Evolutionary conservation across 176 grass and related monocot genomes (phyloP).

Genomic region (Oryza punctata): DNA sequence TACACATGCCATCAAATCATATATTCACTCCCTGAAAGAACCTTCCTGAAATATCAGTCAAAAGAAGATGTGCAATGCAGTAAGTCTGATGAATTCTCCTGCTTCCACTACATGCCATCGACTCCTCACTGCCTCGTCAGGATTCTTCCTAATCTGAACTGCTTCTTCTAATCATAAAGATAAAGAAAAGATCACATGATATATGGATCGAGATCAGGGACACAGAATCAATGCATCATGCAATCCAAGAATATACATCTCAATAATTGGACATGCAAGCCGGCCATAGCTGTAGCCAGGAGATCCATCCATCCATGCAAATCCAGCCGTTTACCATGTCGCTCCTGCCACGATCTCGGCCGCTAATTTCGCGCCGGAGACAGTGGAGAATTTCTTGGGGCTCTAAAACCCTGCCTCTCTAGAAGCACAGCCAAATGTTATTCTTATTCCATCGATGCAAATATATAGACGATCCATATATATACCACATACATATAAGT

Average conservation of each 20-base stretch:
- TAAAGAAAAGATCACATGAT: neutral
- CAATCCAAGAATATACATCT: neutral
- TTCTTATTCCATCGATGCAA: constrained; percentile 1
- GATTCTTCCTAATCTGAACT: neutral
- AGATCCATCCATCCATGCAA: neutral
- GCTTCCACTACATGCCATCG: neutral
- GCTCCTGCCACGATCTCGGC: neutral
- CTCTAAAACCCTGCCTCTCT: neutral
- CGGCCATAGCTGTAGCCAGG: neutral
- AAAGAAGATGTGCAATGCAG: neutral
- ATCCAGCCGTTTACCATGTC: neutral
- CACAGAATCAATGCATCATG: neutral
- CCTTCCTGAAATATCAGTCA: neutral
- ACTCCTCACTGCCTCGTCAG: neutral
- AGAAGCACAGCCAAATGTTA: constrained; percentile 1
- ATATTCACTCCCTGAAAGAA: neutral
- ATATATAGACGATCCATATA: neutral
- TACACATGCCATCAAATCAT: no score
- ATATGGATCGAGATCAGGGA: neutral
- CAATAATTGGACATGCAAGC: neutral
- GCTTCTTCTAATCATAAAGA: neutral
- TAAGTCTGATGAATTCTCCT: neutral
- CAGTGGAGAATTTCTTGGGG: constrained; percentile 5
- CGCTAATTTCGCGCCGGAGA: neutral
- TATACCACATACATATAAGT: neutral